Evolutionary conservation across 1,139 yeast genomes (phyloP).

Genomic region (Hanseniaspora gamundiae): DNA sequence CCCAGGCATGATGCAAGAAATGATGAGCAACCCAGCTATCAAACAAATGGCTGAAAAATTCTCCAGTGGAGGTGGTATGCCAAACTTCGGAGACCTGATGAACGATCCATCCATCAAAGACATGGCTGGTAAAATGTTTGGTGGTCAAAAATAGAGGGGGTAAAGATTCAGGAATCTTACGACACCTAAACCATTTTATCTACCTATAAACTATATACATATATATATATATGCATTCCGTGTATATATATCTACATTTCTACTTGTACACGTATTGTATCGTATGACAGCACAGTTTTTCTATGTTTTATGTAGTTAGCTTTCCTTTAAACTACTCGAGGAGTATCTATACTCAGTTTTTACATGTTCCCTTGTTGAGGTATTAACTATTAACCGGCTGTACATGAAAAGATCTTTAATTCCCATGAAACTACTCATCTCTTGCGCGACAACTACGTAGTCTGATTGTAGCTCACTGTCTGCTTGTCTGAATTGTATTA

Average conservation of each 20-base stretch:
- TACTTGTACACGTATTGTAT: neutral
- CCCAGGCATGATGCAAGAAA: constrained; percentile 63
- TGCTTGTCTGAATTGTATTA: constrained; percentile 9
- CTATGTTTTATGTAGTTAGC: neutral
- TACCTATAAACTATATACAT: neutral
- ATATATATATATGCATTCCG: neutral
- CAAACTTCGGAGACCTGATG: constrained; percentile 60
- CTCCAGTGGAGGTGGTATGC: constrained; percentile 47
- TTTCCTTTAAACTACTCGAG: too few species aligned
- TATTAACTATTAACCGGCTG: neutral
- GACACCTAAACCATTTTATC: neutral
- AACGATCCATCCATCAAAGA: constrained; percentile 68
- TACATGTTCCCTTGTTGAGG: neutral
- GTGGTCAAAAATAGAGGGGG: constrained; percentile 23
- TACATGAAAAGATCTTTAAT: constrained; percentile 35
- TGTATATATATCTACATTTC: too few species aligned
- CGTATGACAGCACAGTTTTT: neutral
- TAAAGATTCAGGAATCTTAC: neutral
- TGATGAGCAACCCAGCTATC: constrained; percentile 73
- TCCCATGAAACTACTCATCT: constrained; percentile 43
- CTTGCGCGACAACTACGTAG: constrained; percentile 53
- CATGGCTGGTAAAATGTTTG: constrained; percentile 43
- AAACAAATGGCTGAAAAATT: constrained; percentile 66
- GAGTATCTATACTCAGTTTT: too few species aligned
- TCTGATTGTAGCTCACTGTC: constrained; percentile 17